Base-by-base conservation (phyloP, 139 green algal genomes). In the Zygnema circumcarinatum region DNA sequence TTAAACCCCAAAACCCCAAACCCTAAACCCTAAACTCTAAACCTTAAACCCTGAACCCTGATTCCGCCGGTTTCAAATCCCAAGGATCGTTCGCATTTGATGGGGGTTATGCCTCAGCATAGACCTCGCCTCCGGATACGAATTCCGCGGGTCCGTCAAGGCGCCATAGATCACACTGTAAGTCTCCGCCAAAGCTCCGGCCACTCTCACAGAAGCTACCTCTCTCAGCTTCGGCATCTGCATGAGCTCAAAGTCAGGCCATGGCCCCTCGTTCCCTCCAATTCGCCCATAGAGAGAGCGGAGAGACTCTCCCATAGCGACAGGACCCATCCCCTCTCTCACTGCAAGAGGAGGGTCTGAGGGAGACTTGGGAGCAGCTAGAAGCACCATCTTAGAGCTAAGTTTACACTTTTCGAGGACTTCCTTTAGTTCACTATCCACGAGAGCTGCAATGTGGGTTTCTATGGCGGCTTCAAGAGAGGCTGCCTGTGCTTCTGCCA, bases 31-130 rank as follows among this genome's bases (percentile, higher is more conserved):
- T n/a, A n/a, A n/a, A n/a, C n/a, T n/a, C n/a, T n/a, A n/a, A n/a
- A n/a, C n/a, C n/a, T n/a, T n/a, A n/a, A n/a, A n/a, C n/a, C n/a
- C n/a, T n/a, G n/a, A n/a, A n/a, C n/a, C n/a, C n/a, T n/a, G n/a
- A n/a, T n/a, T n/a, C n/a, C n/a, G n/a, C n/a, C n/a, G n/a, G n/a
- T n/a, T n/a, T 88, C 67, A 90, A 21, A 90, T 85, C 0, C 86
- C 86, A 0, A 90, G 78, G 33, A 90, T 90, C 1, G 86, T 90
- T 36, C 80, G 40, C 54, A 90, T 88, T 40, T 90, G 86, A n/a
- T 74, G 73, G 1, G 86, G 80, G 0, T 72, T 86, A 16, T 90
- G 86, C 79, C 86, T 29, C 2, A 90, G n/a, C 78, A 83, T 33
- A 31, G 29, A 33, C 2, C 86, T 25, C 16, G 39, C 2, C 29